phyloP scores from a whole-genome alignment of 495 filamentous ascomycete species.

The Penicillium ochrochloron region DNA sequence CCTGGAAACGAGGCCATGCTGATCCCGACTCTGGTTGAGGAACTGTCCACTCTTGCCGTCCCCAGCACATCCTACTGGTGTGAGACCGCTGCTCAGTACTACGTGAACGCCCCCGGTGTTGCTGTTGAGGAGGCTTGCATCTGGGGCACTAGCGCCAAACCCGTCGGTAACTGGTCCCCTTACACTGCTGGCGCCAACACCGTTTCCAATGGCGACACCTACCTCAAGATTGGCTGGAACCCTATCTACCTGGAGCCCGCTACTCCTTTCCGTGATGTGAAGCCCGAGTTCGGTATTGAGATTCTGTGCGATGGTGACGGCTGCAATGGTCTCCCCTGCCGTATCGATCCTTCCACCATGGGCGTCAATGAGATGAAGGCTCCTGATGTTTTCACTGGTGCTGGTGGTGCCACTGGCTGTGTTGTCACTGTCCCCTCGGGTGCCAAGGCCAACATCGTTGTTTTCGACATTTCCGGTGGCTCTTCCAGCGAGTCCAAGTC shows the following conservation, averaged over 20 bases:
- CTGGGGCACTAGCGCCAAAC: conserved; percentile 68
- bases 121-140: conserved; percentile 63
- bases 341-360: conserved; percentile 67
- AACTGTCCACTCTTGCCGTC: conserved; percentile 64
- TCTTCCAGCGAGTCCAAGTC: conserved; percentile 22
- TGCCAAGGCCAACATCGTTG: conserved; percentile 67
- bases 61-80: conserved; percentile 75
- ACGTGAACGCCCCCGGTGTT: conserved; percentile 78
- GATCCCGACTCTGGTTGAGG: conserved; percentile 71
- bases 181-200: conserved; percentile 82
- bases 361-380: conserved; percentile 65
- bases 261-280: conserved; percentile 59
- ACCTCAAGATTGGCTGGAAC: conserved; percentile 80
- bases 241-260: conserved; percentile 68
- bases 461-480: conserved; percentile 53
- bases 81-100: conserved; percentile 77
- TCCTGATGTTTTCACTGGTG: conserved; percentile 54
- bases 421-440: conserved; percentile 78
- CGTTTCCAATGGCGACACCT: conserved; percentile 65
- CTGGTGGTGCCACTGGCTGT: conserved; percentile 75
- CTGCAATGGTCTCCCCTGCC: conserved; percentile 77
- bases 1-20: conserved; percentile 90
- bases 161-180: conserved; percentile 79
- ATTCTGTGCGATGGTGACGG: conserved; percentile 69
- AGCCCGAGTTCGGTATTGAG: conserved; percentile 70